Conservation (phyloP, 1,139 yeast genomes). For the Debaryomycetaceae sp. region DNA sequence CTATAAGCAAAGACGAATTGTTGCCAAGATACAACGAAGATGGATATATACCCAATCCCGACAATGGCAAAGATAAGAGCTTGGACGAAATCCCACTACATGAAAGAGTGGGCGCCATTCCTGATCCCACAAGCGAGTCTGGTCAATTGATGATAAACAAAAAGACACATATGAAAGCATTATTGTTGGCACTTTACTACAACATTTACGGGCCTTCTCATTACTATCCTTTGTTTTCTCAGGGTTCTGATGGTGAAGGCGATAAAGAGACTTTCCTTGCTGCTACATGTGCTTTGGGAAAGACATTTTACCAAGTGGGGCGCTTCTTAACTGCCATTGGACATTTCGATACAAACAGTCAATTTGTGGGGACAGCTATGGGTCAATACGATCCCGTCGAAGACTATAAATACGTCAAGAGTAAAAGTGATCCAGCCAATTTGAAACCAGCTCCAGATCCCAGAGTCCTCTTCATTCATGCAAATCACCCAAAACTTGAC, state of each 20-base stretch:
- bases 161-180: constrained; percentile 57
- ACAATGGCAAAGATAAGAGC: constrained; percentile 5
- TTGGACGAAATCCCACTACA: constrained; percentile 51
- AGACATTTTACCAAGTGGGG: constrained; percentile 67
- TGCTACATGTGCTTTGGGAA: constrained; percentile 62
- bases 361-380: constrained; percentile 66
- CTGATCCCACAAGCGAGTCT: constrained; percentile 78
- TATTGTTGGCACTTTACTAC: constrained; percentile 70
- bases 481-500: constrained; percentile 62
- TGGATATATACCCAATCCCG: constrained; percentile 9
- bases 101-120: constrained; percentile 66
- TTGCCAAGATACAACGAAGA: constrained; percentile 32
- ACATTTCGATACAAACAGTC: constrained; percentile 35
- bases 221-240: constrained; percentile 81
- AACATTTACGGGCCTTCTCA: constrained; percentile 75
- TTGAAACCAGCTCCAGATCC: constrained; percentile 17
- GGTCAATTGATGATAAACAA: constrained; percentile 78
- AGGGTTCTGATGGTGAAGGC: constrained; percentile 86
- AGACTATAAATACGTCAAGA: constrained; percentile 35
- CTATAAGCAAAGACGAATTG: constrained; percentile 20
- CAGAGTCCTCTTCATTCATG: constrained; percentile 55
- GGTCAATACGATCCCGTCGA: constrained; percentile 67
- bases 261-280: constrained; percentile 88
- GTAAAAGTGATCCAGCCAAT: constrained; percentile 4
- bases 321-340: constrained; percentile 55